Evolutionary conservation across 2,329 filamentous ascomycete genomes (phyloP), one percentile per base, ranked within the genome.

Genomic region (Colletotrichum echinochloae): DNA sequence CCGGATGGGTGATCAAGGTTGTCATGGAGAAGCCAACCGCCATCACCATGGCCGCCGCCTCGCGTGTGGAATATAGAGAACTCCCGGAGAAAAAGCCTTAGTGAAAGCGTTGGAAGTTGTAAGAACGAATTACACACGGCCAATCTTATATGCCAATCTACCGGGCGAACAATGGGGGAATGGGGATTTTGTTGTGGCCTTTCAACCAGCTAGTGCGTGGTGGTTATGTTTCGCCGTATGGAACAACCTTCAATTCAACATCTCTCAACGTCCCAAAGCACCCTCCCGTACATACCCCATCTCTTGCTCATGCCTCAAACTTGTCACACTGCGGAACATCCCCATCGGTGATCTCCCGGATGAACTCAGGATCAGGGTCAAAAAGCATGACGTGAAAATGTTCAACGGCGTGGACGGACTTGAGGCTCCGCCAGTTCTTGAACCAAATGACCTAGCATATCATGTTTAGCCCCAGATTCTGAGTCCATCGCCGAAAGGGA

Each of bases 371-470:
- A 75, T 95, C 90, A 1, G 94, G 91, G 74, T 93, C 86, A 79
- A 91, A 92, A 64, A 98, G 84, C 94, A 98, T 94, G 77, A 98
- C 91, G 80, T 98, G 95, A 77, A 98, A 96, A 79, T 98, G 95
- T 84, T 98, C 95, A 14, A 98, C 89, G 0, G 92, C 90, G 75
- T 94, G 89, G 35, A 98, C 89, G 30, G 92, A 96, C 83, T 97
- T 97, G 74, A 98, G 83, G 20, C 87, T 89, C 64, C 85, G 88
- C 94, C 94, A 97, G 77, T 98, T 98, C 83, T 93, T 94, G 82
- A 96, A 96, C 93, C 93, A 96, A 44, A 92, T 84, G 35, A 73
- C 70, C 72, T 73, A 23, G 48, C n/a, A 16, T n/a, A 33, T 14
- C 30, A 37, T 71, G 18, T 54, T 41, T 46, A 61, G 49, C 44